These are phyloP conservation scores for Sanghuangporus weigelae DNA, from an alignment of 1,284 basidiomycete species.

Conservation along the genomic window DNA sequence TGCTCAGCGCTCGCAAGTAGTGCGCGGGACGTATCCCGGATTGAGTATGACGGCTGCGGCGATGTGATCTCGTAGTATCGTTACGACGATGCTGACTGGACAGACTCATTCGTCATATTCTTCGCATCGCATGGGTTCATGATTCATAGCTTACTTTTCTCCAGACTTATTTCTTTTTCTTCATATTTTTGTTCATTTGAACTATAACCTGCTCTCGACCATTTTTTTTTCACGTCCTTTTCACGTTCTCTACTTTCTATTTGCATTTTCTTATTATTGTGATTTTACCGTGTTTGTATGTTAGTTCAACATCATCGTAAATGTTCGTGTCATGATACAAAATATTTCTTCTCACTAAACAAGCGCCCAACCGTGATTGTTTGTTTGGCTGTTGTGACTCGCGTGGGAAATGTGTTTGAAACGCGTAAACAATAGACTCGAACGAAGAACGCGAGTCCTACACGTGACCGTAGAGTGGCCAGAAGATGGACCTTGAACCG, in stretches of 20 bases:
- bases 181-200: background rate
- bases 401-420: background rate
- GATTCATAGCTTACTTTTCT: background rate
- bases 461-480: slow-evolving; percentile 1
- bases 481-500: background rate
- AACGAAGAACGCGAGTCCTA: background rate
- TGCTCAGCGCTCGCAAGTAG: slow-evolving; percentile 7
- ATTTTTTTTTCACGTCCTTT: background rate
- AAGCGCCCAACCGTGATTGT: background rate
- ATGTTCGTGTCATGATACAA: background rate
- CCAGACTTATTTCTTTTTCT: background rate
- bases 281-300: slow-evolving; percentile 4
- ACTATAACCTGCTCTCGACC: background rate
- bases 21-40: slow-evolving; percentile 5
- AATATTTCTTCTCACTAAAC: background rate
- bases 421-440: background rate
- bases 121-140: background rate
- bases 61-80: background rate
- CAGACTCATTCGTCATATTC: background rate
- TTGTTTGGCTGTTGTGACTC: background rate
- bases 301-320: background rate
- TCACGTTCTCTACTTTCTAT: background rate
- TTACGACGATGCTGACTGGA: background rate
- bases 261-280: background rate
- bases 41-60: slow-evolving; percentile 14